phyloP scores from a whole-genome alignment of 2,329 filamentous ascomycete species.

The Hypoxylon sp. region DNA sequence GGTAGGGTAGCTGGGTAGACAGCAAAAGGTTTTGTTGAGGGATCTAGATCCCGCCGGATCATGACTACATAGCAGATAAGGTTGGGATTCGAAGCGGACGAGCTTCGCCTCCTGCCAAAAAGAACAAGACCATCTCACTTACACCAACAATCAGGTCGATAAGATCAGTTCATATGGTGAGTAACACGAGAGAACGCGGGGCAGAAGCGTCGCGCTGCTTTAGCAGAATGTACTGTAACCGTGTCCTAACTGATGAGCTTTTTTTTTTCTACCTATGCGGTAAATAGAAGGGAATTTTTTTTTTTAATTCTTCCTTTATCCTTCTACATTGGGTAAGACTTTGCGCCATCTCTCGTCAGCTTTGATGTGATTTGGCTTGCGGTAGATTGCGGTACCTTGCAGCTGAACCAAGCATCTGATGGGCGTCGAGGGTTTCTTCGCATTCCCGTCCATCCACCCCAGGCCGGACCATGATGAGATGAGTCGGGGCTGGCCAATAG shows the following conservation, averaged over 20 bases:
- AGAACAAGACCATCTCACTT: not conserved
- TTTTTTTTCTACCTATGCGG: not conserved
- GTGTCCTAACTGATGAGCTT: no score
- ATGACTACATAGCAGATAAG: not conserved
- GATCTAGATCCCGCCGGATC: conserved; percentile 11
- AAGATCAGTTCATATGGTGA: not conserved
- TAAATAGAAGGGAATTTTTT: not conserved
- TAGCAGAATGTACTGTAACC: not conserved
- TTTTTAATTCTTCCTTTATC: not conserved
- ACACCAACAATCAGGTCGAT: not conserved
- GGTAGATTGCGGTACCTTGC: conserved; percentile 30
- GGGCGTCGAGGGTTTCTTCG: conserved; percentile 24
- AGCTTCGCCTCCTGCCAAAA: not conserved
- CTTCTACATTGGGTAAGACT: conserved; percentile 27
- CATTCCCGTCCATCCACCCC: conserved; percentile 28
- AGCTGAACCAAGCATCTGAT: conserved; percentile 20
- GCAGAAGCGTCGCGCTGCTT: not conserved
- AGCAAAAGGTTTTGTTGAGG: not conserved
- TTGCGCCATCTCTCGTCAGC: conserved; percentile 30
- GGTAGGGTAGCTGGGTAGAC: no score
- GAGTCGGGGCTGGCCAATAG: conserved; percentile 14
- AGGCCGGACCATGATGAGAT: conserved; percentile 14
- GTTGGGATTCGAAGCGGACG: not conserved
- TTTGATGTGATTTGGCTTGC: conserved; percentile 28
- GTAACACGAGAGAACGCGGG: not conserved